Evolutionary conservation across 768 basidiomycete genomes (phyloP), one percentile per base, ranked within the genome.

Genomic region (Tricholoma terreum): DNA sequence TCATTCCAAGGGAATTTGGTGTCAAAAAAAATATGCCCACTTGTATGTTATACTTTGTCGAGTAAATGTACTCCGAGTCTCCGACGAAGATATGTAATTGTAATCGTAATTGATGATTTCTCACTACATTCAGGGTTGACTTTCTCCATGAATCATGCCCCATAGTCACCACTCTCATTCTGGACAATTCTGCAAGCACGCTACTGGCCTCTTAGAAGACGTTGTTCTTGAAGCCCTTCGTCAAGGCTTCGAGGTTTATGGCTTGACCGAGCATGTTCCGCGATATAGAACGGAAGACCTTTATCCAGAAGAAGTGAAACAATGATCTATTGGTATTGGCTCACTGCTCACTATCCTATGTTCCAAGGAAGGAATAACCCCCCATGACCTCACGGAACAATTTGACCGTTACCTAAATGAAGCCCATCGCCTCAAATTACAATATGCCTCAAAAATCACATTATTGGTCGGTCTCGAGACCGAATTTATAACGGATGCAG

Each of bases 141-240:
- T 35, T 10, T 9, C 38, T 5, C n/a, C n/a, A 5, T n/a, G 8
- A 12, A 6, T 17, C 27, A 77, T 77, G 73, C 87, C 86, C 57
- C 75, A 84, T 65, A 90, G 87, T 66, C 92, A 92, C 68, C 93
- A 94, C 71, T 93, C 90, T 17, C 94, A 97, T 66, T 96, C 92
- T 0, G 94, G 94, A 30, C 87, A 95, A 66, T 96, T 94, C 74
- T 96, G 95, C 77, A 87, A 84, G 61, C 95, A 98, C 67, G 96
- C 93, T 2, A 76, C 78, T 11, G 94, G 94, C 6, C 75, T 78
- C 1, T 78, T 99, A 36, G 87, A 94, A 64, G 84, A 91, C 4
- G 87, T 94, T 14, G 89, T 97, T 3, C 67, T 77, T 15, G 88
- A 89, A 63, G 95, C 96, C 34, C 87, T 96, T 56, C 69, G 74